Conservation (phyloP, 495 filamentous ascomycete genomes). For the Trichoderma gamsii region DNA sequence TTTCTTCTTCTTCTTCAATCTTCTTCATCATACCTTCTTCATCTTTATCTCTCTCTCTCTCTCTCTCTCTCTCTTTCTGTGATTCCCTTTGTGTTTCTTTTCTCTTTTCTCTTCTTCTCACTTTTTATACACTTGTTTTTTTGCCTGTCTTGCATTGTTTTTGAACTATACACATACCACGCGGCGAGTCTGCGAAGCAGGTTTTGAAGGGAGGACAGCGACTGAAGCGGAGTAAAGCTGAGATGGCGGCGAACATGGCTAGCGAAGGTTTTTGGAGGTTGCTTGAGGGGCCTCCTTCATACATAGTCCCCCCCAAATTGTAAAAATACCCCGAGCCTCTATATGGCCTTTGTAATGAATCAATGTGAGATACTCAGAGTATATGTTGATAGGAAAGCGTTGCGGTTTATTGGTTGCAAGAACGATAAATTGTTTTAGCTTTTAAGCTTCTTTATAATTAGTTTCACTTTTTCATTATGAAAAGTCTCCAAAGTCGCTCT, state of each 20-base stretch:
- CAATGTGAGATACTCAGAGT: conserved; percentile 12
- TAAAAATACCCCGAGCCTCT: conserved; percentile 14
- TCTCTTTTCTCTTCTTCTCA: conserved; percentile 28
- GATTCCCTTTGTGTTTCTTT: conserved; percentile 23
- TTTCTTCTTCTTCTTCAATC: neutral
- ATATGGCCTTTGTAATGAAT: conserved; percentile 13
- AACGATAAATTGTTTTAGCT: neutral
- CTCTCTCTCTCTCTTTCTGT: conserved; percentile 27
- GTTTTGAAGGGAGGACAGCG: conserved; percentile 24
- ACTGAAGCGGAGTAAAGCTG: conserved; percentile 1
- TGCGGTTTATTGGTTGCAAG: conserved; percentile 7
- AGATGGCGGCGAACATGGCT: conserved; percentile 7
- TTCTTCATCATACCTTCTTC: neutral
- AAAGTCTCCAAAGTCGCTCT: neutral
- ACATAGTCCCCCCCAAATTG: conserved; percentile 14
- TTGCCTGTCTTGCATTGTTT: conserved; percentile 32
- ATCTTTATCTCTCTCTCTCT: conserved; percentile 12
- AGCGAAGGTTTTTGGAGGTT: conserved; percentile 12
- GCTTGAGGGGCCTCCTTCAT: neutral
- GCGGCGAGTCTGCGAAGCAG: conserved; percentile 42
- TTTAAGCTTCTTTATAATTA: neutral
- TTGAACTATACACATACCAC: conserved; percentile 41
- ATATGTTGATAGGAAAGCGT: neutral
- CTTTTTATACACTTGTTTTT: conserved; percentile 18
- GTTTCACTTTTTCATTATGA: neutral